phyloP scores from a whole-genome alignment of 139 green algal species.

The Chlamydomonas asymmetrica region DNA sequence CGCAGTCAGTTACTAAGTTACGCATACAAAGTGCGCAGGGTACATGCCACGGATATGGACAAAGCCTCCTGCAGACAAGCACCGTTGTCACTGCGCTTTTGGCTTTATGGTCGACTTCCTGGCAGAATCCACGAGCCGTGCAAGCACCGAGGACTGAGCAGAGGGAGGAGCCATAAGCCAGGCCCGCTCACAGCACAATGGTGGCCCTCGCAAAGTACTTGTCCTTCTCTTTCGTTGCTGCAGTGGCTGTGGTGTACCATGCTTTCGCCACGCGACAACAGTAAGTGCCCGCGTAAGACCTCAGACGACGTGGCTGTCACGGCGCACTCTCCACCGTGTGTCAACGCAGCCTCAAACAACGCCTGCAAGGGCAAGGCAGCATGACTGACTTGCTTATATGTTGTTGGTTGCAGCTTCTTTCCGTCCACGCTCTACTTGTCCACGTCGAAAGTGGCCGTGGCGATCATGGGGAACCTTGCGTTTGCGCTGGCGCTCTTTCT shows the following conservation, averaged over 20 bases:
- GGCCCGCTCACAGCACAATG: slow-evolving; percentile 17
- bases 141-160: too few relatives aligned
- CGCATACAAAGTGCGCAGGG: too few relatives aligned
- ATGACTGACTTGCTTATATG: too few relatives aligned
- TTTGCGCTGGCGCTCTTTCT: slow-evolving; percentile 80
- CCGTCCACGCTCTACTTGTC: slow-evolving; percentile 88
- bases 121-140: too few relatives aligned
- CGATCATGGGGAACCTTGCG: slow-evolving; percentile 89
- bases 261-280: slow-evolving; percentile 89
- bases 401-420: slow-evolving; percentile 84
- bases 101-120: too few relatives aligned
- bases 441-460: slow-evolving; percentile 90
- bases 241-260: slow-evolving; percentile 81
- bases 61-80: too few relatives aligned
- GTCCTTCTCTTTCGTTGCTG: slow-evolving; percentile 43
- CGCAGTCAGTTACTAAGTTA: too few relatives aligned
- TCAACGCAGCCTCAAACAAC: too few relatives aligned
- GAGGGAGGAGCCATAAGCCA: too few relatives aligned
- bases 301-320: background rate
- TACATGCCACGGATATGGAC: too few relatives aligned
- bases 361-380: too few relatives aligned
- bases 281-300: slow-evolving; percentile 59
- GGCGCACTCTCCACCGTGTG: background rate
- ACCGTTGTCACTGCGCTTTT: too few relatives aligned
- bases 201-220: slow-evolving; percentile 66